phyloP scores from a whole-genome alignment of 768 basidiomycete genomes.

The Leccinum boreale region DNA sequence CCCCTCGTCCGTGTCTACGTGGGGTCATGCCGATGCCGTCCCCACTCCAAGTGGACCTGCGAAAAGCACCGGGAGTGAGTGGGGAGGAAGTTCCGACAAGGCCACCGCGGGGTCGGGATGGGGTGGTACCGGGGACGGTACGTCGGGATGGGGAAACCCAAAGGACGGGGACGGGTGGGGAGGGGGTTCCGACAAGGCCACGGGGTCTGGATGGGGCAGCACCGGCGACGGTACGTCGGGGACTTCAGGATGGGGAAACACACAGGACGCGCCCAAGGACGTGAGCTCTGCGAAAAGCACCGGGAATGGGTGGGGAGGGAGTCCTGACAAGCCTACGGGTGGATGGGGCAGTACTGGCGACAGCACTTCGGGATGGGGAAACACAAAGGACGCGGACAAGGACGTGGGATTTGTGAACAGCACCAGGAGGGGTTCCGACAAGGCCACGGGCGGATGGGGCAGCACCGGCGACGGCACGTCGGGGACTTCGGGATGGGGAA shows the following conservation, averaged over 20 bases:
- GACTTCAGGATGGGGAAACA: neutral
- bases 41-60: neutral
- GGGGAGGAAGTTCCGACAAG: conserved; percentile 2
- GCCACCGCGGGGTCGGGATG: conserved; percentile 1
- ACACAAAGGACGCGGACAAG: neutral
- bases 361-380: conserved; percentile 7
- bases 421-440: neutral
- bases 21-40: neutral
- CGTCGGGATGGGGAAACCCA: conserved; percentile 8
- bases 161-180: neutral
- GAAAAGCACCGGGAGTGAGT: neutral
- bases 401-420: neutral
- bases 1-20: neutral
- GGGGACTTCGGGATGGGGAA: neutral
- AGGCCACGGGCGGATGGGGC: neutral
- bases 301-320: neutral
- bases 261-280: neutral
- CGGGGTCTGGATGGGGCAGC: neutral
- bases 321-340: neutral
- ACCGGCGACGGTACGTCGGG: neutral
- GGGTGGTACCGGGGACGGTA: neutral
- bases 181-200: neutral
- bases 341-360: conserved; percentile 2
- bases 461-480: neutral
- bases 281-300: neutral